Percentiles rank a stretch among this genome's conserved stretches.
Evolutionary conservation across 768 basidiomycete genomes (phyloP).

Genomic region (Rhizopogon roseolus): DNA sequence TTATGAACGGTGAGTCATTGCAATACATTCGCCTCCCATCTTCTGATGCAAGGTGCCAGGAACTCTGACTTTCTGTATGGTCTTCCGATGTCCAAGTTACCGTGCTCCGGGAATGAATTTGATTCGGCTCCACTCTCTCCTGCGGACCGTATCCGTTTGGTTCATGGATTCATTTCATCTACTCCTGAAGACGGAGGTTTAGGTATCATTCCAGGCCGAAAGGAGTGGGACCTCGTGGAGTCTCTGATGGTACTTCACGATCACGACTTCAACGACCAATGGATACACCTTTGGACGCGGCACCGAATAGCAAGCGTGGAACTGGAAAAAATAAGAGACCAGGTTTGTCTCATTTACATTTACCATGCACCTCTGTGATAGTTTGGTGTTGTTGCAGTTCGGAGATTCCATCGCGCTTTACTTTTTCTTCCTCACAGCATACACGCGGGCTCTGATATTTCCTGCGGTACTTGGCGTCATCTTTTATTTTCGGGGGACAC

Average conservation of each 20-base stretch:
- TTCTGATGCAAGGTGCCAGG: slow-evolving; percentile 27
- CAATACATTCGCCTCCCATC: not conserved
- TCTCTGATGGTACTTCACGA: slow-evolving; percentile 84
- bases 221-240: slow-evolving; percentile 77
- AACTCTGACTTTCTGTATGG: slow-evolving; percentile 75
- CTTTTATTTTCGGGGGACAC: slow-evolving; percentile 64
- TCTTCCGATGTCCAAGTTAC: slow-evolving; percentile 51
- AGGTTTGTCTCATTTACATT: slow-evolving; percentile 38
- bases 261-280: slow-evolving; percentile 69
- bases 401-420: slow-evolving; percentile 84
- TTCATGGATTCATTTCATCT: slow-evolving; percentile 68
- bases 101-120: slow-evolving; percentile 35
- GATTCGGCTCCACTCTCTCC: slow-evolving; percentile 47
- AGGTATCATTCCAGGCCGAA: slow-evolving; percentile 67
- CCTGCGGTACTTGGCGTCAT: slow-evolving; percentile 67
- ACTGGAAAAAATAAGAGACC: slow-evolving; percentile 67
- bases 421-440: slow-evolving; percentile 83
- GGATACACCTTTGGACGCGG: slow-evolving; percentile 74
- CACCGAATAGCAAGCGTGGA: slow-evolving; percentile 58
- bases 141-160: slow-evolving; percentile 77
- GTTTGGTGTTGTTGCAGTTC: slow-evolving; percentile 37
- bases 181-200: slow-evolving; percentile 75
- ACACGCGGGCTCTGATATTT: slow-evolving; percentile 74
- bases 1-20: slow-evolving; percentile 60
- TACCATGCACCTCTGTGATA: not conserved